These are phyloP conservation scores for Erodium texanum DNA, from an alignment of 441 rosid species.

Conservation along the genomic window DNA sequence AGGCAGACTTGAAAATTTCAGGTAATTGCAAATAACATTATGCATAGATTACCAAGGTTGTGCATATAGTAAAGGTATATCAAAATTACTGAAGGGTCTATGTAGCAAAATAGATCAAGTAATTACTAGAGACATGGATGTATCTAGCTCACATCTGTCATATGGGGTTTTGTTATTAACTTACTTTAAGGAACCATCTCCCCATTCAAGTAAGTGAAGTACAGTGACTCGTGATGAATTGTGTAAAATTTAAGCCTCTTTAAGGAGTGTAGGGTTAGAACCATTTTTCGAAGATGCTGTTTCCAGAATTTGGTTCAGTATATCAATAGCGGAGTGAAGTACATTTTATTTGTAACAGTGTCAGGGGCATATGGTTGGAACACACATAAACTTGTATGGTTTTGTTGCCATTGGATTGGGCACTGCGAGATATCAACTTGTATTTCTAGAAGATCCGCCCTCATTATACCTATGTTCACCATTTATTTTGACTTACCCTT, in stretches of 20 bases:
- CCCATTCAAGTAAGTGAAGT: conserved; percentile 1
- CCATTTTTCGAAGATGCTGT: background rate
- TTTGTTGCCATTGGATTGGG: background rate
- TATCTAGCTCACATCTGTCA: background rate
- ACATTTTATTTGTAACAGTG: background rate
- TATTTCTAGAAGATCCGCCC: background rate
- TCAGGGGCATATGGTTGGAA: too few relatives aligned
- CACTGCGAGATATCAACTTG: background rate
- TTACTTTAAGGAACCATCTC: background rate
- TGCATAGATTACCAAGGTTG: background rate
- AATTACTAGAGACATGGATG: background rate
- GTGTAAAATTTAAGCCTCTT: background rate
- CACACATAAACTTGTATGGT: background rate
- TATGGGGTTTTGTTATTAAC: background rate
- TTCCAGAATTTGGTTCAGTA: background rate
- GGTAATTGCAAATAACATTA: conserved; percentile 27
- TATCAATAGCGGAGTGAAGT: background rate
- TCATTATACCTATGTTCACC: background rate
- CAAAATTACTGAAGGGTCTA: background rate
- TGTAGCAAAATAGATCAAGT: background rate
- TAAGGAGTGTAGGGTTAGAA: background rate
- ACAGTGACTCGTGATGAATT: background rate
- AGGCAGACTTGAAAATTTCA: conserved; percentile 32
- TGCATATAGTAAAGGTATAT: background rate
- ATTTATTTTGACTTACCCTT: background rate